A percentile compares a stretch with the other conserved stretches of the same genome.
Evolutionary conservation across 202 grass and related monocot species (phyloP).

Genomic region (Zizania palustris): DNA sequence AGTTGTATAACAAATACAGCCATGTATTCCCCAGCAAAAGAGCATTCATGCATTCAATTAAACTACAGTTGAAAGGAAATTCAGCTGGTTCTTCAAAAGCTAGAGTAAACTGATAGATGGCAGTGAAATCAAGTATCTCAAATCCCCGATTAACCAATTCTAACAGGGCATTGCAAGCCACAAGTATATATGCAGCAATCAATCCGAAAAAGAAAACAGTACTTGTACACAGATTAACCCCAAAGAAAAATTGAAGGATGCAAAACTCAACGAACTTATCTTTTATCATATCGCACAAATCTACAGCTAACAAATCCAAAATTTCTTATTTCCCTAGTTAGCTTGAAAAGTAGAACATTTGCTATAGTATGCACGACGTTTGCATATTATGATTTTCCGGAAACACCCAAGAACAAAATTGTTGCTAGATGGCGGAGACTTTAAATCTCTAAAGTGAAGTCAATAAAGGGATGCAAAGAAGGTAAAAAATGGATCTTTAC

Average conservation of each 20-base stretch:
- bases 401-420: too few species aligned
- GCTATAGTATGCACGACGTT: background rate
- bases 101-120: background rate
- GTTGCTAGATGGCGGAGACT: background rate
- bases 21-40: too few species aligned
- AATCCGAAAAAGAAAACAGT: background rate
- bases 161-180: background rate
- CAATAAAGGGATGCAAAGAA: background rate
- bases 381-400: background rate
- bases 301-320: background rate
- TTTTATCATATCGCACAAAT: background rate
- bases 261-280: too few species aligned
- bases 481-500: slow-evolving; percentile 35
- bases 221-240: too few species aligned
- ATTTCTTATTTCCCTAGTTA: background rate
- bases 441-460: background rate
- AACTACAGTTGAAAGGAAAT: background rate
- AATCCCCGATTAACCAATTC: background rate
- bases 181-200: background rate
- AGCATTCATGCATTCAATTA: background rate
- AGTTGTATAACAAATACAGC: background rate
- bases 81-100: background rate
- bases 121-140: slow-evolving; percentile 11
- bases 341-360: background rate
- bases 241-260: too few species aligned